Evolutionary conservation across 495 filamentous ascomycete genomes (phyloP), one percentile per base, ranked within the genome.

Genomic region (Coniosporium apollinis): DNA sequence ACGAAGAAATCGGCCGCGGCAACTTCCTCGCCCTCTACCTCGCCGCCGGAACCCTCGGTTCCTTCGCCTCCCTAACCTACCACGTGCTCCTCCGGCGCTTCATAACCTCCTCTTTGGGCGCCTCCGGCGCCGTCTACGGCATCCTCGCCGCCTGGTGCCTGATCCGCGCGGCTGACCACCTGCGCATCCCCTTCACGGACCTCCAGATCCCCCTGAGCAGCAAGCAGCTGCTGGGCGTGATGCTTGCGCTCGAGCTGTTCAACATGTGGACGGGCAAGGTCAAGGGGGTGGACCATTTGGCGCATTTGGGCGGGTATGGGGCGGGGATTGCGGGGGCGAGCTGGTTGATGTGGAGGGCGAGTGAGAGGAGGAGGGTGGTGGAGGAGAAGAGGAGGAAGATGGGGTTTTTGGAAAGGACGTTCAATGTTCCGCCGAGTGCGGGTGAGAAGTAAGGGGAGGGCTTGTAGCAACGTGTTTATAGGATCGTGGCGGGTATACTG

Each of bases 1-100:
- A 93, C 59, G 85, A 94, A 46, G 76, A 93, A 36, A 67, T 94
- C 35, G 87, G 85, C 26, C 70, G 87, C 14, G 84, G 77, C 25
- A 70, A 74, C 40, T 93, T 94, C 56, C 60, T 97, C 3, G 74
- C 76, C 5, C 59, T 92, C 4, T 91, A 83, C 53, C 45, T 91
- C 24, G 56, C 70, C 0, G 61, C 70, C 3, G 86, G 82, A 26
- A 66, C 68, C 0, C 17, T 82, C 9, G 76, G 73, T 20, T 76
- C 74, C 28, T 67, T 82, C 39, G 52, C 61, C 2, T 76, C 72
- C 17, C 58, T 94, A 33, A 47, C 62, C 8, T 53, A 52, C 20
- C 63, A 69, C 33, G 75, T 85, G 21, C 40, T 84, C 7, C 38
- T 49, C 5, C 52, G 56, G 7, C 48, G 55, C 35, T 64, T 77